These are phyloP conservation scores for Alternaria ventricosa DNA, from an alignment of 2,329 filamentous ascomycete genomes.

Conservation along the genomic window DNA sequence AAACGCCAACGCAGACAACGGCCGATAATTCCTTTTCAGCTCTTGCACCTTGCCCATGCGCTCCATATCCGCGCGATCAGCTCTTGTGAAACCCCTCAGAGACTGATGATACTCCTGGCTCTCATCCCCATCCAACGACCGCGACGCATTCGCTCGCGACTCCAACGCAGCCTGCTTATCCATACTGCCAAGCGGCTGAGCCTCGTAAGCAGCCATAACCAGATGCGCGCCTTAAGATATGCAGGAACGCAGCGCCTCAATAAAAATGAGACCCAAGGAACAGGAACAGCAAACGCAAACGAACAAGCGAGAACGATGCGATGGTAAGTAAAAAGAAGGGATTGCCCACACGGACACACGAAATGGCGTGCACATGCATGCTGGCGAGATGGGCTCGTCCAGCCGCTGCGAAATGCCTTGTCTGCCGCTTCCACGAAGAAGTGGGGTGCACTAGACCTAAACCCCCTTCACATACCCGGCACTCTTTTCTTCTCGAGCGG, in stretches of 20 bases:
- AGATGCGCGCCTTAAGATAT: slow-evolving; percentile 7
- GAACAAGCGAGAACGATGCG: slow-evolving; percentile 1
- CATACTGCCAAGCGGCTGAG: slow-evolving; percentile 13
- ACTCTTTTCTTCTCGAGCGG: background rate
- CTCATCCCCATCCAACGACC: slow-evolving; percentile 27
- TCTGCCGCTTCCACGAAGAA: slow-evolving; percentile 2
- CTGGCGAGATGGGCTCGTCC: slow-evolving; percentile 3
- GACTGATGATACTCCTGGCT: slow-evolving; percentile 37
- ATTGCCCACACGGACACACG: background rate
- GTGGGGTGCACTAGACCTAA: background rate
- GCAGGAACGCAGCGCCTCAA: slow-evolving; percentile 20
- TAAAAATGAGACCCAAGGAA: background rate
- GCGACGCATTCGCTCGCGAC: slow-evolving; percentile 4
- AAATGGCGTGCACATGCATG: background rate
- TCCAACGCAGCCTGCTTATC: slow-evolving; percentile 14
- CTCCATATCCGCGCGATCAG: slow-evolving; percentile 39
- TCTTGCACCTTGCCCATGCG: slow-evolving; percentile 46
- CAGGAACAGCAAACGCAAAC: background rate
- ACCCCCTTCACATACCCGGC: background rate
- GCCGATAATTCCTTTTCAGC: slow-evolving; percentile 43
- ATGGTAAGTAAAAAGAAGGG: slow-evolving; percentile 5
- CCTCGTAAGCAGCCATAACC: slow-evolving; percentile 27
- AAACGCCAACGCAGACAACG: slow-evolving; percentile 41
- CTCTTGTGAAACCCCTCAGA: slow-evolving; percentile 34
- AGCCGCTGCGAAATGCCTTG: background rate